Evolutionary conservation across 2,329 filamentous ascomycete species (phyloP), one percentile per base, ranked within the genome.

Genomic region (Claviceps arundinis): DNA sequence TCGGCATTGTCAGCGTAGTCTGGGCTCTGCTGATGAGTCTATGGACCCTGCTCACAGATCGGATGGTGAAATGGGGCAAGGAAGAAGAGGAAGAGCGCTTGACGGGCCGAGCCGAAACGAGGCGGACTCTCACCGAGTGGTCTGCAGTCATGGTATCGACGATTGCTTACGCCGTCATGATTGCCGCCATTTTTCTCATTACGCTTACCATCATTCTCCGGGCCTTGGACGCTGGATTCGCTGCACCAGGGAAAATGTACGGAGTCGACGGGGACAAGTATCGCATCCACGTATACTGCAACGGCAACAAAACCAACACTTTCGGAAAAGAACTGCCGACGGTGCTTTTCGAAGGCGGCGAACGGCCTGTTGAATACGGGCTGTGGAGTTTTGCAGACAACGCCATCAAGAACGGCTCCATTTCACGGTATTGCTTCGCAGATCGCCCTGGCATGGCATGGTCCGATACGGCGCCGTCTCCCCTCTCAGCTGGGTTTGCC

Each of bases 401-500:
- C 52, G 82, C 86, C 1, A 73, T 89, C 57, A 74, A 81, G 57
- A 93, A 93, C 60, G 87, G 88, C 41, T 87, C 85, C 46, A 93
- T 98, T 60, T 73, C 75, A 52, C 82, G 91, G 54, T 97, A 95
- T 71, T 98, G 93, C 74, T 96, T 95, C 68, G 90, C 88, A 64
- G 93, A 98, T 65, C 85, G 93, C 22, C 93, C 93, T 1, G 93
- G 93, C 1, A 78, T 91, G 52, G 91, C 79, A 6, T 95, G 89
- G 75, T 82, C 78, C 47, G 93, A 98, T 68, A 91, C 93, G 52
- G 89, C 91, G 0, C 93, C 93, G 2, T 96, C 90, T 5, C 93
- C 93, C 0, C 84, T 95, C 60, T 95, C 88, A 5, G 91, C 89
- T 4, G 89, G 90, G 44, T 95, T 96, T 80, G 85, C 87, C n/a